These are phyloP conservation scores for Rhododendron vialii DNA, from an alignment of 148 eudicot species.

Conservation along the genomic window DNA sequence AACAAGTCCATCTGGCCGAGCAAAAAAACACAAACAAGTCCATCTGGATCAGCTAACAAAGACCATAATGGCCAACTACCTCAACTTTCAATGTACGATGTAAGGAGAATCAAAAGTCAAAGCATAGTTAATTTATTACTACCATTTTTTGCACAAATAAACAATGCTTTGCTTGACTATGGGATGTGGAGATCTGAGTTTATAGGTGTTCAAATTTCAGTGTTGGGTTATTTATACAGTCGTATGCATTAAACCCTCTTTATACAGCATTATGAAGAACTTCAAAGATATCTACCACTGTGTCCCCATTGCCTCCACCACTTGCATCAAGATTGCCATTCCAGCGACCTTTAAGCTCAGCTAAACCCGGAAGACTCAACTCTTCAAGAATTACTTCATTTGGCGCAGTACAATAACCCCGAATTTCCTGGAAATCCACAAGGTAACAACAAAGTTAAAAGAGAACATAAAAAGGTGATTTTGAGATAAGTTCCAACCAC, in stretches of 20 bases:
- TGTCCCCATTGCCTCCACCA: constrained; percentile 99
- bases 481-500: constrained; percentile 8
- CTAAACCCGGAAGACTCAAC: constrained; percentile 86
- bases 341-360: constrained; percentile 97
- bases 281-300: constrained; percentile 56
- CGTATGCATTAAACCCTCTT: not conserved
- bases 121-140: not conserved
- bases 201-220: not conserved
- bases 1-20: not conserved
- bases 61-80: not conserved
- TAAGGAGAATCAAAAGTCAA: not conserved
- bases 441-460: not conserved
- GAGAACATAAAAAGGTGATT: not conserved
- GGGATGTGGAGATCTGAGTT: not conserved
- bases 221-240: not conserved
- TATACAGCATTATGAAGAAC: not conserved
- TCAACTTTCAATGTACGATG: not conserved
- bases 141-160: not conserved
- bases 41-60: not conserved
- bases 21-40: not conserved
- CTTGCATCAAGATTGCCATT: constrained; percentile 99
- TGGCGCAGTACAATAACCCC: constrained; percentile 46
- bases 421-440: constrained; percentile 47
- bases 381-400: constrained; percentile 86
- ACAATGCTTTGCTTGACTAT: not conserved